Evolutionary conservation across 352 stramenopile species (phyloP).

Genomic region (Thraustochytrium sp.): DNA sequence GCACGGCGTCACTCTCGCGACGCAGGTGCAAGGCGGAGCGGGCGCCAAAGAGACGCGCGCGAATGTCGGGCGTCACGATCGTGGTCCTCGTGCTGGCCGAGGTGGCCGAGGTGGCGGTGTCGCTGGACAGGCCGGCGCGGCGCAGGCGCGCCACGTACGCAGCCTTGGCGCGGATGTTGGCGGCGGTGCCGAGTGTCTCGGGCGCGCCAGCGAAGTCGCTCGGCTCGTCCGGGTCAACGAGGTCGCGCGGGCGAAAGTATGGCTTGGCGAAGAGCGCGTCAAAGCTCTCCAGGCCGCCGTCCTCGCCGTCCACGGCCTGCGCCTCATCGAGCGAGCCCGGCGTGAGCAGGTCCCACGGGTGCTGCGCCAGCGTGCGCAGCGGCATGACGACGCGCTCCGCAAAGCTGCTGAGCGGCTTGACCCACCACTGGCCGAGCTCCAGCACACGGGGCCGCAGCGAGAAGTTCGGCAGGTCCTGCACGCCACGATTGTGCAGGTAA

Average conservation of each 20-base stretch:
- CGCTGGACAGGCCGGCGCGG: background rate
- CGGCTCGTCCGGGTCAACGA: background rate
- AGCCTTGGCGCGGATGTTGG: too few species aligned
- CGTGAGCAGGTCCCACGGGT: background rate
- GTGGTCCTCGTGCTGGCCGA: too few species aligned
- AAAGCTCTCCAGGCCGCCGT: conserved; percentile 1
- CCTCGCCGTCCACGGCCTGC: background rate
- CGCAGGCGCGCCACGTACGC: too few species aligned
- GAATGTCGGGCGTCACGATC: background rate
- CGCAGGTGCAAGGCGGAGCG: background rate
- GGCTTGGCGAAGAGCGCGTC: conserved; percentile 5
- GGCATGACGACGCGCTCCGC: background rate
- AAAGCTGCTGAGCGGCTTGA: conserved; percentile 56
- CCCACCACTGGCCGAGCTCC: conserved; percentile 72
- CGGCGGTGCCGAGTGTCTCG: too few species aligned
- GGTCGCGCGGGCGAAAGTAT: background rate
- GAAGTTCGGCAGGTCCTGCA: conserved; percentile 56
- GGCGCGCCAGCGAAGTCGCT: background rate
- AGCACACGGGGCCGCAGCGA: conserved; percentile 61
- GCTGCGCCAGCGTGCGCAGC: background rate
- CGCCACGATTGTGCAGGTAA: conserved; percentile 80
- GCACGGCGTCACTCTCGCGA: background rate
- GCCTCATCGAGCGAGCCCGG: background rate
- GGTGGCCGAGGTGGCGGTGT: background rate
- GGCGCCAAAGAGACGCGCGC: background rate